Evolutionary conservation across 2,329 filamentous ascomycete species (phyloP), one percentile per base, ranked within the genome.

Genomic region (Cladorrhinum sp.): DNA sequence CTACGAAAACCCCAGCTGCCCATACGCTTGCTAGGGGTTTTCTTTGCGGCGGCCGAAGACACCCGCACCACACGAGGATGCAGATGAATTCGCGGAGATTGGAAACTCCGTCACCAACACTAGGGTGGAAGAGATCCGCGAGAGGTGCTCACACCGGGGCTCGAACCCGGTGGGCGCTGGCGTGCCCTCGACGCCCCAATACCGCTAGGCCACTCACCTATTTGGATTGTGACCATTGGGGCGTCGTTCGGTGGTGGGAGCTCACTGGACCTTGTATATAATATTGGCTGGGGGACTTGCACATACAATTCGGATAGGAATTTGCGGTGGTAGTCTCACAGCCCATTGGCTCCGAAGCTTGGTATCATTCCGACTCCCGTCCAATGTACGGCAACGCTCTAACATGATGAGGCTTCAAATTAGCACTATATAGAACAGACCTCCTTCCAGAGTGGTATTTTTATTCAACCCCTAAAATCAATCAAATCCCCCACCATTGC

Each of bases 401-500:
- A n/a, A n/a, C n/a, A n/a, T n/a, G n/a, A n/a, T n/a, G n/a, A n/a
- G n/a, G n/a, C n/a, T n/a, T n/a, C n/a, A n/a, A n/a, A n/a, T n/a
- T n/a, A n/a, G n/a, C n/a, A n/a, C n/a, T n/a, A n/a, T n/a, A n/a
- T n/a, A n/a, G n/a, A n/a, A n/a, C n/a, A n/a, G n/a, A n/a, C n/a
- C n/a, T n/a, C n/a, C n/a, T n/a, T n/a, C n/a, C n/a, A n/a, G 29
- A 32, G 6, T 32, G 7, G 13, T 32, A 6, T 7, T 32, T 20
- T 22, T 22, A 7, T 7, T 16, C 16, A 20, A 13, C 41, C 41
- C 16, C n/a, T n/a, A 60, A 65, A 72, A 10, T 71, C 71, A 59
- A 85, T 77, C 76, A 85, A 73, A 63, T 91, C 84, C 1, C 92
- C 92, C 77, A 95, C 84, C 68, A 96, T 74, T 60, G 91, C 73